Evolutionary conservation across 257 asterid species (phyloP), one percentile per base, ranked within the genome.

Genomic region (Solanum pinnatisectum): DNA sequence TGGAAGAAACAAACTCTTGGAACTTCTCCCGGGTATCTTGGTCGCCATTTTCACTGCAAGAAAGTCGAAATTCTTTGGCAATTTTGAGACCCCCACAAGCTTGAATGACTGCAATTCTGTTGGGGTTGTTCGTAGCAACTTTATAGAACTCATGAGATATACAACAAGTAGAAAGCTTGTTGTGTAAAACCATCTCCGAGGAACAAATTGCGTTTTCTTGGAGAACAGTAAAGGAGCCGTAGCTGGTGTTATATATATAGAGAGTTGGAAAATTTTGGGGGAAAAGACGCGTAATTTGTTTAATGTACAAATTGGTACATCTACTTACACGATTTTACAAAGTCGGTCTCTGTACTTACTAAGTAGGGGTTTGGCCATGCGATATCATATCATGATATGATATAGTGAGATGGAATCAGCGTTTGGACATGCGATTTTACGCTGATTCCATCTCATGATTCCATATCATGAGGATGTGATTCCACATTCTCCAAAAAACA

Each of bases 31-130:
- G 15, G 18, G 46, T 85, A 18, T 83, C 86, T 72, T 83, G 60
- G 79, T 84, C 46, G 67, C 67, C 78, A 88, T 42, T 40, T 27
- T 87, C 30, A 27, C 20, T 77, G 65, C 59, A 72, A 65, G 35
- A 20, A 15, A 85, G 88, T 86, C 63, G 88, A 72, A 88, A 89
- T 44, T 87, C 91, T 35, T 91, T 89, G 90, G 94, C 89, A 42
- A 89, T 71, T 87, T 88, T 87, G 44, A 95, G 86, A 13, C 94
- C 96, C 25, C 96, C 96, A 72, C 90, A 32, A 60, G 98, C 98
- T 84, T 95, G 98, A 40, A 96, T 90, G 59, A 94, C 96, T 46
- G 98, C 98, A 72, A 94, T 82, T 90, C 93, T 94, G 39, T 91
- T 65, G 32, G 98, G 95, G 23, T 79, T 90, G 42, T 85, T 91